These are phyloP conservation scores for Sonneratia alba DNA, from an alignment of 345 rosid genomes.

Conservation along the genomic window DNA sequence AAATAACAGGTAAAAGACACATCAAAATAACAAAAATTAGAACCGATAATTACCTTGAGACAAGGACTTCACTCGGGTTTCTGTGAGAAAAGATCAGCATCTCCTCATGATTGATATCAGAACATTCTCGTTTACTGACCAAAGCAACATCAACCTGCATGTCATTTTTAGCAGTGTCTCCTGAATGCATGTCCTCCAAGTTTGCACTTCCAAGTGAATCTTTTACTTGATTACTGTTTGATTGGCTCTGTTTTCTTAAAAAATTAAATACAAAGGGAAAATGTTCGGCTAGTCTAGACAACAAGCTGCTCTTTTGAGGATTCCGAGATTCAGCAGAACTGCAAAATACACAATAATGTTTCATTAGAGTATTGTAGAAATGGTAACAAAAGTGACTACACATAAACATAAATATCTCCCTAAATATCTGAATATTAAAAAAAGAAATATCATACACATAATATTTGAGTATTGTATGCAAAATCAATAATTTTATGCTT, in stretches of 20 bases:
- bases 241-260: constrained; percentile 29
- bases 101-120: constrained; percentile 25
- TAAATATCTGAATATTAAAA: not conserved
- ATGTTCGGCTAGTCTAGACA: constrained; percentile 53
- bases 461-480: not conserved
- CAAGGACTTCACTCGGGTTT: constrained; percentile 14
- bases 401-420: not conserved
- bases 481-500: not conserved
- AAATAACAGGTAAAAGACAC: not conserved
- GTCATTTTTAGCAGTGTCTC: constrained; percentile 13
- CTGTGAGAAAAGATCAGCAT: constrained; percentile 15
- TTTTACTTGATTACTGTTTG: constrained; percentile 19
- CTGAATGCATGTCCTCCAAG: constrained; percentile 12
- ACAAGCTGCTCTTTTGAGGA: constrained; percentile 35
- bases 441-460: not conserved
- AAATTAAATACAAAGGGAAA: constrained; percentile 56
- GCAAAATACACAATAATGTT: constrained; percentile 5
- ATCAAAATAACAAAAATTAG: constrained; percentile 1
- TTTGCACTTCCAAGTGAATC: constrained; percentile 15
- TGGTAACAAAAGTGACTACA: not conserved
- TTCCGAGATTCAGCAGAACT: constrained; percentile 31
- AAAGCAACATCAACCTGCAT: constrained; percentile 13
- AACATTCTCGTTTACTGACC: constrained; percentile 23
- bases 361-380: not conserved
- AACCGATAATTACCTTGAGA: constrained; percentile 27